Conservation (phyloP, 306 rosid genomes). For the Prunus campanulata region DNA sequence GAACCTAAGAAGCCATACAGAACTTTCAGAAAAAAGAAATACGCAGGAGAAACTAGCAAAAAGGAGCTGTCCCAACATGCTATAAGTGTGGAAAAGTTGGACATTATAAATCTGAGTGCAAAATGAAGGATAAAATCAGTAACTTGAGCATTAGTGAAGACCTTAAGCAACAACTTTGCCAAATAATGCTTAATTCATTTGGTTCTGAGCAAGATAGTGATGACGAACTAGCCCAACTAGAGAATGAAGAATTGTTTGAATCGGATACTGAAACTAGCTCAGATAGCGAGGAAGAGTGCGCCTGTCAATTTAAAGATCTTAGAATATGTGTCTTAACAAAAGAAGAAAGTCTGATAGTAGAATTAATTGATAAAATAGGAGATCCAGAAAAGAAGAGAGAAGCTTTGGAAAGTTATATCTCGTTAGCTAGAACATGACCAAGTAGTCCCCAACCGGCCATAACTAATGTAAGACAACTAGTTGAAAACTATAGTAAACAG, state of each 20-base stretch:
- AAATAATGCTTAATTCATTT: not conserved
- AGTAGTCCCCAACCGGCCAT: fast-evolving
- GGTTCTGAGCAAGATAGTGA: not conserved
- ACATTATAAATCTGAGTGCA: not conserved
- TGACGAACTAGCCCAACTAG: not conserved
- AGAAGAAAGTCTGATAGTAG: not conserved
- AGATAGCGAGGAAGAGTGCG: fast-evolving
- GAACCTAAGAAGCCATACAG: not conserved
- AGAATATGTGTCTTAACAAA: not conserved
- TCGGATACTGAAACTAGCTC: not conserved
- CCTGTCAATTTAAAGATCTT: no score
- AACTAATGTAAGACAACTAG: not conserved
- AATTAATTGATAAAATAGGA: not conserved
- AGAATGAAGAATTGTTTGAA: not conserved
- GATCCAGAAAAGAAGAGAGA: not conserved
- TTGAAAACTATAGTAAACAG: not conserved
- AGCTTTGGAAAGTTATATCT: not conserved
- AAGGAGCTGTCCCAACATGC: not conserved
- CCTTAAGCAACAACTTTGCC: not conserved
- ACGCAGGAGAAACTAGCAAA: not conserved
- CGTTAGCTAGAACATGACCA: not conserved
- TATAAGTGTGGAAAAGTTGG: not conserved
- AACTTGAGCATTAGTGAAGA: not conserved
- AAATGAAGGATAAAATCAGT: not conserved
- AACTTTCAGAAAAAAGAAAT: not conserved